Evolutionary conservation across 306 rosid genomes (phyloP), one percentile per base, ranked within the genome.

Genomic region (Vigna radiata): DNA sequence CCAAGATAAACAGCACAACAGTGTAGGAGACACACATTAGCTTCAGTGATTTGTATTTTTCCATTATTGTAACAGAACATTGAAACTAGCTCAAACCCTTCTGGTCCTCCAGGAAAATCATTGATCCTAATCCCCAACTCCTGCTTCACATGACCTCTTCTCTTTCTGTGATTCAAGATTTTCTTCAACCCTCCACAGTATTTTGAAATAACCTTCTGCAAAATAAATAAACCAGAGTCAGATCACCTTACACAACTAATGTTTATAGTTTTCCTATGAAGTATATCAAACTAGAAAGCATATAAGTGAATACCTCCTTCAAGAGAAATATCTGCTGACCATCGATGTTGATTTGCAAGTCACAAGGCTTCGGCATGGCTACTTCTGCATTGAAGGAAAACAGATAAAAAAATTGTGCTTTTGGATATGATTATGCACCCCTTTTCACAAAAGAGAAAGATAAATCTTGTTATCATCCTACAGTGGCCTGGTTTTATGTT

Each of bases 21-120:
- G 80, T 89, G 77, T 23, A 94, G 91, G 54, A 89, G 88, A 59
- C 85, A 49, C 31, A 90, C 90, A 77, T 94, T 94, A 13, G 91
- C 79, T 14, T 49, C 69, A 19, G 90, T 88, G 71, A 83, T 82
- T 70, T 81, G 71, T 81, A 90, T 87, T 71, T 72, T 77, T 2
- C 90, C 92, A 23, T 76, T 78, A 83, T 73, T 83, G 89, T 94
- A 89, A 71, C 94, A 91, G 72, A 91, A 90, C 79, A 89, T 88
- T 48, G 88, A 85, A 68, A 91, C 83, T 17, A 90, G 75, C 82
- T 94, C 97, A 74, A 94, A 94, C 60, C 94, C 96, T 8, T 84
- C 54, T 43, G 92, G 81, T 13, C 98, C 98, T 69, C 97, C 98
- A 0, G 98, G 98, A 69, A 88, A 88, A 58, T 85, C 90, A 49